Base-by-base conservation (phyloP, 768 basidiomycete species). In the Hygrocybe punicea region DNA sequence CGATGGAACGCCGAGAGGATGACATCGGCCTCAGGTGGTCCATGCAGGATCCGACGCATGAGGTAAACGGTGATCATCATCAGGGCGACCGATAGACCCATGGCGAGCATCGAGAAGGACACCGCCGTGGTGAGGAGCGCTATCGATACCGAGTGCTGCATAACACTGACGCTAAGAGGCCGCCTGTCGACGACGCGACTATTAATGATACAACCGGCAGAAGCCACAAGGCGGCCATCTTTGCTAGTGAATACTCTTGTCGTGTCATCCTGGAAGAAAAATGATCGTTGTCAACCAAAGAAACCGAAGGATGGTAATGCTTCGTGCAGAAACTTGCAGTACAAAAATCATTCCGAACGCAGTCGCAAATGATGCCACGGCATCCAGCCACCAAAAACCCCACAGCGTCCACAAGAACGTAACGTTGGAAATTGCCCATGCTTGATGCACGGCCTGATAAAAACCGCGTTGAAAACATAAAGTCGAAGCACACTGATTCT, bases 341-440 rank as follows among this genome's bases (percentile, higher is more conserved):
- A 59, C 37, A 35, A 49, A 59, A 34, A 69, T 55, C 59, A 62
- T 65, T n/a, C 62, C 56, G 29, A 60, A 63, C 4, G 2, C 39
- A 10, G 19, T 42, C 19, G 11, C 19, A 42, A 80, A 50, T 0
- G 85, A 84, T 17, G 86, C 39, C 0, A 69, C 69, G 0, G 79
- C 72, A 57, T 86, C 84, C 36, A 82, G 39, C 86, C 86, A 88
- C 86, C 87, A 89, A 17, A 83, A 59, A 0, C 64, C 80, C 81
- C 85, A 85, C n/a, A 87, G 63, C 23, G 74, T 64, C 56, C 80
- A 83, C 2, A 86, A 65, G 66, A 86, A 84, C 1, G 63, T 51
- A 39, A 62, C 73, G 11, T 84, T 84, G 0, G 83, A 83, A 54
- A 86, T 75, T 17, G 69, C 65, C 55, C 74, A 80, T 58, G 72